phyloP scores from a whole-genome alignment of 2,329 filamentous ascomycete species.

The Pestalotiopsis sp. region DNA sequence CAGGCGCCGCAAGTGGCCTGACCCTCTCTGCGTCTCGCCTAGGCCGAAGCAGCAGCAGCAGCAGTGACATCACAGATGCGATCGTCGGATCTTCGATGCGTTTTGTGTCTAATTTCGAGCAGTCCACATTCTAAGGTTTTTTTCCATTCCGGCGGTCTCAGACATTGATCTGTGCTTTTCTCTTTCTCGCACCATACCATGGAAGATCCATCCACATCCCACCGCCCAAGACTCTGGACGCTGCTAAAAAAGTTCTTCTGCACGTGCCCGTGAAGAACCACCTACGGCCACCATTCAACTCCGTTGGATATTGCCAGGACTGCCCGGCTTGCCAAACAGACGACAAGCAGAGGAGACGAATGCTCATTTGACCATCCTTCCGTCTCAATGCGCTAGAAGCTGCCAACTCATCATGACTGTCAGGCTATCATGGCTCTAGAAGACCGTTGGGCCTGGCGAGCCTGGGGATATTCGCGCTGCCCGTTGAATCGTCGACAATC shows the following conservation, averaged over 20 bases:
- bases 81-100: background rate
- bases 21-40: background rate
- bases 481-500: background rate
- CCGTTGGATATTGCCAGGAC: background rate
- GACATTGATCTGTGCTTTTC: slow-evolving; percentile 5
- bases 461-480: background rate
- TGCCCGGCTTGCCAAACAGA: background rate
- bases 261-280: background rate
- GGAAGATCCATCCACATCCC: background rate
- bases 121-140: slow-evolving; percentile 7
- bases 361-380: slow-evolving; percentile 12
- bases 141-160: slow-evolving; percentile 1
- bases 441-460: background rate
- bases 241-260: slow-evolving; percentile 1
- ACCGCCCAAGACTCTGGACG: background rate
- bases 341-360: background rate
- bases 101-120: background rate
- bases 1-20: background rate
- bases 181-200: background rate
- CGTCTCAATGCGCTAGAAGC: slow-evolving; percentile 15
- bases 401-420: slow-evolving; percentile 18
- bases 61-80: background rate
- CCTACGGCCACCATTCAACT: background rate
- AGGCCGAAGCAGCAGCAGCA: background rate
- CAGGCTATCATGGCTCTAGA: background rate